Evolutionary conservation across 2,329 filamentous ascomycete species (phyloP).

Genomic region (Cordyceps militaris): DNA sequence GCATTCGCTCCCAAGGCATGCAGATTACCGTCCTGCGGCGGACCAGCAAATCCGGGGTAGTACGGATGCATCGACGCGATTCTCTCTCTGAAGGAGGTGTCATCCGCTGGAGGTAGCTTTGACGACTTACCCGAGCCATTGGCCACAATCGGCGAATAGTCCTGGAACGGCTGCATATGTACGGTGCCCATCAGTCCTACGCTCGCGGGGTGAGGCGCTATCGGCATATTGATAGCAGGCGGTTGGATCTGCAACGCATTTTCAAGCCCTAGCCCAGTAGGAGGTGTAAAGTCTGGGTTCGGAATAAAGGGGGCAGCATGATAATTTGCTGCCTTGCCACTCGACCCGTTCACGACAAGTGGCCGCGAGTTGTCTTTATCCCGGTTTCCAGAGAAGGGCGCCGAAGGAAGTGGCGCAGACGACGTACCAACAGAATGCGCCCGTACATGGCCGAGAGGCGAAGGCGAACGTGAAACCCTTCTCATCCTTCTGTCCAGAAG

Average conservation of each 20-base stretch:
- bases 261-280: not conserved
- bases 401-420: constrained; percentile 32
- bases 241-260: constrained; percentile 11
- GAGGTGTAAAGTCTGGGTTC: not conserved
- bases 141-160: constrained; percentile 27
- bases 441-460: constrained; percentile 44
- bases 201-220: constrained; percentile 10
- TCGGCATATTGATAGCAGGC: not conserved
- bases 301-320: constrained; percentile 1
- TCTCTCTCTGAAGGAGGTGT: constrained; percentile 35
- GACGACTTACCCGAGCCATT: constrained; percentile 27
- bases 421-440: constrained; percentile 35
- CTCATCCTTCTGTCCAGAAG: constrained; percentile 47
- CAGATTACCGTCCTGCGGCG: constrained; percentile 23
- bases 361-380: constrained; percentile 35
- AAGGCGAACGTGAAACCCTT: constrained; percentile 49
- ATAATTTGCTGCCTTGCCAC: constrained; percentile 26
- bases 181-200: constrained; percentile 14
- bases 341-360: constrained; percentile 46
- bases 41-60: constrained; percentile 22
- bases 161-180: constrained; percentile 8
- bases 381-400: constrained; percentile 30
- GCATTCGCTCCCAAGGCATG: constrained; percentile 14
- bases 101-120: constrained; percentile 22
- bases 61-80: constrained; percentile 33